Evolutionary conservation across 2,329 filamentous ascomycete species (phyloP), one percentile per base, ranked within the genome.

Genomic region (Phaeosphaeriaceae sp.): DNA sequence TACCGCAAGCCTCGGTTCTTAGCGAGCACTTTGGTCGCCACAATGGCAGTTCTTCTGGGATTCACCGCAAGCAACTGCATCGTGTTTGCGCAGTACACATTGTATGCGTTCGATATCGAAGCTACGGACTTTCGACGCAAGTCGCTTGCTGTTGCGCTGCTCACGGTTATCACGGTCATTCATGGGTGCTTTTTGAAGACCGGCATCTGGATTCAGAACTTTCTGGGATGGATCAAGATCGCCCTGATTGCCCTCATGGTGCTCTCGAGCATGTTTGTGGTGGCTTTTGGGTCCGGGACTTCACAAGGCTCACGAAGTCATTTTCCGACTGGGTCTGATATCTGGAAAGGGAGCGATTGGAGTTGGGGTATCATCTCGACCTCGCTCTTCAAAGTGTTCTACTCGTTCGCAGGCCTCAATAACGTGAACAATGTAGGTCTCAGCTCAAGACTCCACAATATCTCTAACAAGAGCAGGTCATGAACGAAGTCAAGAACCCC

Each of bases 61-160:
- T 90, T 91, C 56, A 90, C 88, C 0, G 87, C 88, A 0, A 89
- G 86, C 66, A 91, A 91, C 69, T 89, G 88, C 69, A 86, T 91
- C 52, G 83, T 91, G 0, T 90, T 90, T 63, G 87, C 86, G 52
- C 86, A 88, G 61, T 90, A 91, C 60, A 80, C 84, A 0, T 76
- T 89, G 0, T 89, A 88, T 63, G 87, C 86, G 0, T 76, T 86
- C 15, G 83, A 82, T 2, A 65, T 82, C 4, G 77, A 85, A 36
- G 80, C 84, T 0, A 82, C 80, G 1, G 85, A 86, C 48, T 62
- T 80, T 13, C 73, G 83, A 24, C 80, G 84, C 17, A 89, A 89
- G 67, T 68, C 77, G 0, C 77, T 91, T 9, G 77, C 77, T 1
- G 69, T 78, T 5, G 73, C 68, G 1, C 60, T 80, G 7, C 68